Percentiles rank a stretch among this genome's conserved stretches.
phyloP scores from a whole-genome alignment of 306 rosid genomes.

The Lithocarpus polystachyus region DNA sequence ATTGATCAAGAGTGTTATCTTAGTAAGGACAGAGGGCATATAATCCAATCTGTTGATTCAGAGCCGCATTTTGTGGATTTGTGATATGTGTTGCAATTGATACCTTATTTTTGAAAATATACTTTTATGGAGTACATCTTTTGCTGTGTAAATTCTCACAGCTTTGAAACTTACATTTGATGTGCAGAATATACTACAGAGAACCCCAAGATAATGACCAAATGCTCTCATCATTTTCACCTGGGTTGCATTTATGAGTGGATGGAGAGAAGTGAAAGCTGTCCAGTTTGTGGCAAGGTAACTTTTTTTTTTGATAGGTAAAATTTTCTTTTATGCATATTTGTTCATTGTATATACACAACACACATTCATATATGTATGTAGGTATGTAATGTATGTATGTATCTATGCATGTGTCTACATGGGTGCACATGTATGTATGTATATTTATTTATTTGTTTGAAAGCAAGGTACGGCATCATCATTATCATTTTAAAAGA shows the following conservation, averaged over 20 bases:
- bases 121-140: slow-evolving; percentile 1
- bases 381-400: neutral
- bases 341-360: neutral
- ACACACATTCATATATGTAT: neutral
- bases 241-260: slow-evolving; percentile 98
- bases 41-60: neutral
- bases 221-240: slow-evolving; percentile 96
- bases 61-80: neutral
- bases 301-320: slow-evolving; percentile 12
- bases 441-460: neutral
- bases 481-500: neutral
- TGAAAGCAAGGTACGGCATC: neutral
- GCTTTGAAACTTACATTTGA: slow-evolving; percentile 9
- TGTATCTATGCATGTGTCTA: neutral
- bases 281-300: slow-evolving; percentile 99
- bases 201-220: slow-evolving; percentile 91
- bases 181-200: slow-evolving; percentile 79
- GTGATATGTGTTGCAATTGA: slow-evolving; percentile 8
- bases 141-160: slow-evolving; percentile 15
- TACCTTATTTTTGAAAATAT: slow-evolving; percentile 13
- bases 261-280: slow-evolving; percentile 99
- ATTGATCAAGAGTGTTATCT: slow-evolving; percentile 12
- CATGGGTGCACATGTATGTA: neutral
- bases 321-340: slow-evolving; percentile 11
- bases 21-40: slow-evolving; percentile 3